These are phyloP conservation scores for Chalara sp. DNA, from an alignment of 2,329 filamentous ascomycete genomes.

Conservation along the genomic window DNA sequence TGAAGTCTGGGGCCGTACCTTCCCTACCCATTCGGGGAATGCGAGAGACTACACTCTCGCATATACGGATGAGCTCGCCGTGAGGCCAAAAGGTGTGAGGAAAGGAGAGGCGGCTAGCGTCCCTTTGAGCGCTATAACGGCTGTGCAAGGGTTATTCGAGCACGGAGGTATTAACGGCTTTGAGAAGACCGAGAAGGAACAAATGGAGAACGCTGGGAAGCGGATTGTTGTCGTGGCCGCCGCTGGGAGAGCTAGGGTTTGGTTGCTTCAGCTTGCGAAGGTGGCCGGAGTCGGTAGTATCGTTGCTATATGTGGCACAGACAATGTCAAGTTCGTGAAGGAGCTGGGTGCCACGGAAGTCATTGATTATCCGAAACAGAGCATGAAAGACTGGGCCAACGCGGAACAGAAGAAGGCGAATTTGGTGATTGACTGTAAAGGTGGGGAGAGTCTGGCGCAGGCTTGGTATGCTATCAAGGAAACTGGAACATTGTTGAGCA, in stretches of 20 bases:
- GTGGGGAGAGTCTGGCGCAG: conserved; percentile 30
- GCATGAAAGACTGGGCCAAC: conserved; percentile 28
- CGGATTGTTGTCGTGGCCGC: conserved; percentile 37
- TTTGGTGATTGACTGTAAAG: conserved; percentile 37
- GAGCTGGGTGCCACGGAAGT: conserved; percentile 33
- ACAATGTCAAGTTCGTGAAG: conserved; percentile 32
- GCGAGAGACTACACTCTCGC: conserved; percentile 21
- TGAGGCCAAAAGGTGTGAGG: not conserved
- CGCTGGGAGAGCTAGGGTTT: conserved; percentile 37
- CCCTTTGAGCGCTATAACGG: not conserved
- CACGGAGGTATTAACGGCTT: conserved; percentile 24
- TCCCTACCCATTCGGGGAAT: conserved; percentile 29
- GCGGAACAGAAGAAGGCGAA: conserved; percentile 29
- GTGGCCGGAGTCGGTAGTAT: conserved; percentile 30
- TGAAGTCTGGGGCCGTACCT: conserved; percentile 31
- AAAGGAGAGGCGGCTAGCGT: not conserved
- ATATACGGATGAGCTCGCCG: not conserved
- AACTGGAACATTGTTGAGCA: conserved; percentile 31
- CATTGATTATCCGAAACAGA: conserved; percentile 27
- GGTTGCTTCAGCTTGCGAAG: conserved; percentile 35
- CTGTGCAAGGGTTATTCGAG: conserved; percentile 36
- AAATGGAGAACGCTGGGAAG: conserved; percentile 24
- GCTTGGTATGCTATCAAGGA: conserved; percentile 35
- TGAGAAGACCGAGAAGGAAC: not conserved
- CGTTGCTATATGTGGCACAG: conserved; percentile 31